Percentiles rank a stretch among this genome's conserved stretches.
These are phyloP conservation scores for Asterophora parasitica DNA, from an alignment of 768 basidiomycete genomes.

Conservation along the genomic window DNA sequence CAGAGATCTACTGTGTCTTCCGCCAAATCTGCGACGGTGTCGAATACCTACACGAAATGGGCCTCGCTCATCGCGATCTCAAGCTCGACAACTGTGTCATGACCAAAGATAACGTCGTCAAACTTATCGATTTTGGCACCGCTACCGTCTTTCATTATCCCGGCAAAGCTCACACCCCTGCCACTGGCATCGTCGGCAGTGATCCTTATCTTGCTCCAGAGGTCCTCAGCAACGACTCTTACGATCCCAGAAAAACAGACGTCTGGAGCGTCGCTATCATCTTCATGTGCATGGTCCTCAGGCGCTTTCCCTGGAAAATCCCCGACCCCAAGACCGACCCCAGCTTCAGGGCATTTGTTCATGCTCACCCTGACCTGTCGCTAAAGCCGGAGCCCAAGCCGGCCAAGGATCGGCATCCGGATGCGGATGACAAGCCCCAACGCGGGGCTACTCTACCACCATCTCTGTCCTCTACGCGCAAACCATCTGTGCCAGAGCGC, in stretches of 20 bases:
- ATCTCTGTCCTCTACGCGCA: slow-evolving; percentile 19
- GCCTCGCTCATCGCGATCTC: slow-evolving; percentile 96
- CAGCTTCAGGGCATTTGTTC: slow-evolving; percentile 87
- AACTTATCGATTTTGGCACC: slow-evolving; percentile 99
- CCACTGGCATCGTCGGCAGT: slow-evolving; percentile 91
- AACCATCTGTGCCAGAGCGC: slow-evolving; percentile 26
- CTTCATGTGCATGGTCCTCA: slow-evolving; percentile 97
- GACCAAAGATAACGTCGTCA: slow-evolving; percentile 91
- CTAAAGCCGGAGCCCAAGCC: slow-evolving; percentile 39
- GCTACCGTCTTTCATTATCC: slow-evolving; percentile 99
- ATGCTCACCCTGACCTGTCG: slow-evolving; percentile 85
- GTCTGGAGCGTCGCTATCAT: slow-evolving; percentile 99
- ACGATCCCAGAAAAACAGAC: slow-evolving; percentile 96
- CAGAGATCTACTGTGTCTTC: slow-evolving; percentile 98
- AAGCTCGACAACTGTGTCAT: slow-evolving; percentile 99
- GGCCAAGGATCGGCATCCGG: slow-evolving; percentile 15
- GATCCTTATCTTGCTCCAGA: slow-evolving; percentile 99
- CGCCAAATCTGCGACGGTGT: slow-evolving; percentile 98
- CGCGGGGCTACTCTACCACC: slow-evolving; percentile 35
- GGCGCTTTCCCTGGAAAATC: slow-evolving; percentile 98
- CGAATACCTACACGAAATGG: slow-evolving; percentile 95
- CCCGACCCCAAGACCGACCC: slow-evolving; percentile 92
- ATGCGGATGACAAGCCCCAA: slow-evolving; percentile 15
- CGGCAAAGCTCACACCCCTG: slow-evolving; percentile 74
- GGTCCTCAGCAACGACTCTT: slow-evolving; percentile 72